phyloP scores from a whole-genome alignment of 2,329 filamentous ascomycete species.

The Aureobasidium sp. region DNA sequence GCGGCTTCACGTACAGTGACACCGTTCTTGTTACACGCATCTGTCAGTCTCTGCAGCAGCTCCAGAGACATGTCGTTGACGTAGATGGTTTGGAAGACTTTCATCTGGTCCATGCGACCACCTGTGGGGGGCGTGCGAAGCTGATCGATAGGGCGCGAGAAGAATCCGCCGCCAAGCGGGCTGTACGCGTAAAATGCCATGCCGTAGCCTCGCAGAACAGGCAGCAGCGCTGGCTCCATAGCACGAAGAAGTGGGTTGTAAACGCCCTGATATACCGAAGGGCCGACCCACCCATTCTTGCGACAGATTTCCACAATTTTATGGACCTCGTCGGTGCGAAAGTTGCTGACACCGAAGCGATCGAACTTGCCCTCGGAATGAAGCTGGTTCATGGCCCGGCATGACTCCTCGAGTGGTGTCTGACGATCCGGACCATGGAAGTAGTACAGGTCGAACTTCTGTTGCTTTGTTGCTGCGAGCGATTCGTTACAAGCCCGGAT shows the following conservation, averaged over 20 bases:
- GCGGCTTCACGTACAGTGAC: conserved; percentile 36
- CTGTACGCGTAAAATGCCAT: conserved; percentile 38
- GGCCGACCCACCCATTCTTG: conserved; percentile 33
- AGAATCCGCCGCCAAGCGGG: conserved; percentile 23
- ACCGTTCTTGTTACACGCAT: conserved; percentile 28
- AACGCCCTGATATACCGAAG: conserved; percentile 40
- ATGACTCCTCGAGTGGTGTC: conserved; percentile 35
- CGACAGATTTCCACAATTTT: conserved; percentile 33
- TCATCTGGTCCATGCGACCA: conserved; percentile 23
- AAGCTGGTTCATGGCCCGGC: conserved; percentile 35
- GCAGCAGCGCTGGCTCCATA: conserved; percentile 36
- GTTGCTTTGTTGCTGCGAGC: conserved; percentile 21
- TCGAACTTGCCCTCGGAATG: conserved; percentile 36
- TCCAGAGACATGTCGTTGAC: conserved; percentile 35
- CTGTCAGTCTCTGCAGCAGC: conserved; percentile 32
- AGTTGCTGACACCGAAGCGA: conserved; percentile 41
- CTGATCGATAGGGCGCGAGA: conserved; percentile 25
- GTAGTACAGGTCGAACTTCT: conserved; percentile 31
- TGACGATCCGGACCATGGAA: conserved; percentile 40
- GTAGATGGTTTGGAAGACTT: conserved; percentile 30
- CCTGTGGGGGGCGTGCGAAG: conserved; percentile 22
- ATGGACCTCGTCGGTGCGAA: conserved; percentile 36
- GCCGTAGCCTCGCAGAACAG: conserved; percentile 32
- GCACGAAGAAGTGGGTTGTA: conserved; percentile 39
- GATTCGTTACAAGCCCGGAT: conserved; percentile 20